phyloP scores from a whole-genome alignment of 2,329 filamentous ascomycete species.

The Juglanconis oblonga region DNA sequence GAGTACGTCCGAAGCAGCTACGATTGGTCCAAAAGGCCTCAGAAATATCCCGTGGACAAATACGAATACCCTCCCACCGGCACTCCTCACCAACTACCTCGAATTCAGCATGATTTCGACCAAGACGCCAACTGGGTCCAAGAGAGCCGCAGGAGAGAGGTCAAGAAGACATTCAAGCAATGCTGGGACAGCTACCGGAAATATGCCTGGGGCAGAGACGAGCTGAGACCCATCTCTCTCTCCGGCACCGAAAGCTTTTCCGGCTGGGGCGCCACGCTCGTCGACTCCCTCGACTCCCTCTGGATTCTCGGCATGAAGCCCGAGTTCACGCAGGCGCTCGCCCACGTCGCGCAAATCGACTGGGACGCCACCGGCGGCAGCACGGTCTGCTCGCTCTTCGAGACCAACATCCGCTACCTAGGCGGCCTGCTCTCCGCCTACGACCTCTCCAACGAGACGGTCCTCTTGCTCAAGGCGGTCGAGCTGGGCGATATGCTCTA shows the following conservation, averaged over 20 bases:
- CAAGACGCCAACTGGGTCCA: constrained; percentile 26
- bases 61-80: constrained; percentile 32
- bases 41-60: constrained; percentile 20
- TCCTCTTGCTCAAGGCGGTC: constrained; percentile 47
- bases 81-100: constrained; percentile 27
- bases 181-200: constrained; percentile 52
- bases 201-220: constrained; percentile 55
- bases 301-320: constrained; percentile 57
- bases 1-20: constrained; percentile 26
- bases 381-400: constrained; percentile 54
- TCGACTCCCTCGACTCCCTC: constrained; percentile 58
- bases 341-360: constrained; percentile 50
- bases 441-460: constrained; percentile 45
- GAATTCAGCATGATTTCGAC: constrained; percentile 42
- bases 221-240: constrained; percentile 49
- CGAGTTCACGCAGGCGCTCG: constrained; percentile 53
- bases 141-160: constrained; percentile 33
- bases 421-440: constrained; percentile 52
- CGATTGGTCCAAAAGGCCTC: constrained; percentile 27
- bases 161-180: constrained; percentile 39
- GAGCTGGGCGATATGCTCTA: constrained; percentile 55
- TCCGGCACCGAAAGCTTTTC: constrained; percentile 46
- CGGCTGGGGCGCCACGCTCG: constrained; percentile 57
- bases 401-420: constrained; percentile 57
- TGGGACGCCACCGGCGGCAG: constrained; percentile 41